Percentiles rank a stretch among this genome's conserved stretches.
phyloP scores from a whole-genome alignment of 805 yeast genomes.

The Saccharomycopsis amapae region DNA sequence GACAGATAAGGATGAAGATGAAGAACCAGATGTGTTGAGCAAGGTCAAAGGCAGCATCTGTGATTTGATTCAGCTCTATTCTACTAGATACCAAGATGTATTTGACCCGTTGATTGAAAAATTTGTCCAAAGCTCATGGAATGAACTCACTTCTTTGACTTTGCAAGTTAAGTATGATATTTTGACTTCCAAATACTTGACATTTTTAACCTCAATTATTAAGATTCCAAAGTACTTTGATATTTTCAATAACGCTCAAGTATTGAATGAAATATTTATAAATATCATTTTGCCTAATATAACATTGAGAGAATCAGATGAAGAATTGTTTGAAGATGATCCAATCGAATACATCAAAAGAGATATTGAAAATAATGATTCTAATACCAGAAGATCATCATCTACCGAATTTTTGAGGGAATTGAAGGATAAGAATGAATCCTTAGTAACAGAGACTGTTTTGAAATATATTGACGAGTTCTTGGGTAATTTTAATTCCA shows the following conservation, averaged over 20 bases:
- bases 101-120: slow-evolving; percentile 70
- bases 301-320: slow-evolving; percentile 77
- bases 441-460: slow-evolving; percentile 65
- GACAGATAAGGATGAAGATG: slow-evolving; percentile 53
- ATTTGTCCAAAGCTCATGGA: slow-evolving; percentile 82
- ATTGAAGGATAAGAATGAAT: slow-evolving; percentile 71
- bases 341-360: slow-evolving; percentile 89
- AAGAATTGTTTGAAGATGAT: slow-evolving; percentile 93
- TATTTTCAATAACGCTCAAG: slow-evolving; percentile 55
- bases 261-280: slow-evolving; percentile 69
- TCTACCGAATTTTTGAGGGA: slow-evolving; percentile 90
- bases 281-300: slow-evolving; percentile 86
- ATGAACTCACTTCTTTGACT: slow-evolving; percentile 57
- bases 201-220: slow-evolving; percentile 76
- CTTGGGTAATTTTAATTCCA: slow-evolving; percentile 42
- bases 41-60: slow-evolving; percentile 74
- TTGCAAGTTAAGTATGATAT: slow-evolving; percentile 75
- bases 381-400: slow-evolving; percentile 85
- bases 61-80: slow-evolving; percentile 78
- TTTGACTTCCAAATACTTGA: slow-evolving; percentile 70
- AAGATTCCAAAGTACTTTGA: slow-evolving; percentile 59
- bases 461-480: slow-evolving; percentile 65
- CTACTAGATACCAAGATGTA: slow-evolving; percentile 87
- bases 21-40: slow-evolving; percentile 61
- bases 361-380: slow-evolving; percentile 92